These are phyloP conservation scores for Chytridium lagenaria DNA, from an alignment of 371 early-diverging fungal species.

Conservation along the genomic window DNA sequence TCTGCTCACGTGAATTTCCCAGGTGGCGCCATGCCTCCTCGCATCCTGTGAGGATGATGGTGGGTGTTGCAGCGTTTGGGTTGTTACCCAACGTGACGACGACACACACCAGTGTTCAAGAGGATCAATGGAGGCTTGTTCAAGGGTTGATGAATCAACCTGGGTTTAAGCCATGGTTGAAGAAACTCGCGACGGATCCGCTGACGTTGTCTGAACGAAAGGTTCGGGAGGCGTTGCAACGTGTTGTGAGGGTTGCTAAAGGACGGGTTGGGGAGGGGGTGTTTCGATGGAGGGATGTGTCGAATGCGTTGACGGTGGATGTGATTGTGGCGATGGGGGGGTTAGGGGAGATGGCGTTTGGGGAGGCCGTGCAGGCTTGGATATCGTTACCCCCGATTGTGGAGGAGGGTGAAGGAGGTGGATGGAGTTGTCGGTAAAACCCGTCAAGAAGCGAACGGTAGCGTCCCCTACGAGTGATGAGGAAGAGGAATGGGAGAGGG, in stretches of 20 bases:
- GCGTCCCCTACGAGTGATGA: too few relatives aligned
- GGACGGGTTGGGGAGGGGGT: neutral
- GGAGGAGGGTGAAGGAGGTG: neutral
- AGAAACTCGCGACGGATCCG: neutral
- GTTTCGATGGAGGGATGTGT: slow-evolving; percentile 6
- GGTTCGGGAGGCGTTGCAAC: neutral
- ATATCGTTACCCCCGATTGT: neutral
- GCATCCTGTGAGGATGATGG: neutral
- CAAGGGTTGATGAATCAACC: slow-evolving; percentile 6
- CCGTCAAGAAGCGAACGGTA: neutral
- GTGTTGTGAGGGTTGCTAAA: neutral
- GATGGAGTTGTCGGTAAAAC: neutral
- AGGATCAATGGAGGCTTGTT: neutral
- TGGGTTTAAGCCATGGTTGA: slow-evolving; percentile 8
- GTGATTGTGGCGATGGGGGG: neutral
- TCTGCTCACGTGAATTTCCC: slow-evolving; percentile 1
- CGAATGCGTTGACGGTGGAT: neutral
- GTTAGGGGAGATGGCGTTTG: neutral
- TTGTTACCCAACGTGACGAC: neutral
- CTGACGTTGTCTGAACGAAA: neutral
- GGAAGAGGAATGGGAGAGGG: too few relatives aligned
- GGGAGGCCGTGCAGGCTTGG: slow-evolving; percentile 6
- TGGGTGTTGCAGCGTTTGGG: slow-evolving; percentile 6
- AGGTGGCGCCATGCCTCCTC: slow-evolving; percentile 1
- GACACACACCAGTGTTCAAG: neutral